Conservation (phyloP, 768 basidiomycete genomes). For the Strobilomyces echinocephalus region DNA sequence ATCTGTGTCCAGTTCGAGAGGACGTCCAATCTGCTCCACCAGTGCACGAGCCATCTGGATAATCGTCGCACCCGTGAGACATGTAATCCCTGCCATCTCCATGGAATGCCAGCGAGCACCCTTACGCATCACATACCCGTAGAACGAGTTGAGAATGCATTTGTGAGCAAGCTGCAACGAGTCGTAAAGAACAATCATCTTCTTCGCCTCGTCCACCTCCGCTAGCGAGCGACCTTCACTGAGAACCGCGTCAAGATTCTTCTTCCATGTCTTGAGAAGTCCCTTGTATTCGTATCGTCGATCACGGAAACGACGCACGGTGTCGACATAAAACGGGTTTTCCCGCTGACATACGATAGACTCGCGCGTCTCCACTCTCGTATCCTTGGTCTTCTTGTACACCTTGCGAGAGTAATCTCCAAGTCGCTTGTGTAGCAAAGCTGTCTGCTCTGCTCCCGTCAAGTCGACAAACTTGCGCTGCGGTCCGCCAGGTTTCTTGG, state of each 20-base stretch:
- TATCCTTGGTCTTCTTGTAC: conserved; percentile 97
- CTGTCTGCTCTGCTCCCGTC: conserved; percentile 78
- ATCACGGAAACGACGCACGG: conserved; percentile 94
- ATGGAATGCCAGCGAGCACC: conserved; percentile 99
- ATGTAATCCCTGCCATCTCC: conserved; percentile 99
- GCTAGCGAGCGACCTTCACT: conserved; percentile 69
- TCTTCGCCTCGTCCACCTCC: conserved; percentile 95
- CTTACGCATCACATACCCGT: conserved; percentile 99
- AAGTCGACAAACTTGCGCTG: conserved; percentile 82
- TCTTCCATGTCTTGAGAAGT: conserved; percentile 98
- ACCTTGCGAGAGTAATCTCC: conserved; percentile 99
- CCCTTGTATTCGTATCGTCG: conserved; percentile 99
- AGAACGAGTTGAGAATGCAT: conserved; percentile 99
- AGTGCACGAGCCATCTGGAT: conserved; percentile 98
- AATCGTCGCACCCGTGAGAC: conserved; percentile 94
- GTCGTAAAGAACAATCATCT: conserved; percentile 98
- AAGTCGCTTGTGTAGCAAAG: conserved; percentile 90
- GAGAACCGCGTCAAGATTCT: conserved; percentile 77
- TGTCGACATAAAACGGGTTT: conserved; percentile 99
- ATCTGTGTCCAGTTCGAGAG: conserved; percentile 96
- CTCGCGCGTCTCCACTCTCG: conserved; percentile 88
- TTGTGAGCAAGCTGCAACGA: conserved; percentile 99
- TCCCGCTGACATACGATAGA: conserved; percentile 96
- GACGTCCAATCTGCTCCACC: conserved; percentile 96
- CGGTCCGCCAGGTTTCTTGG: conserved; percentile 67